Percentiles rank a stretch among this genome's conserved stretches.
phyloP scores from a whole-genome alignment of 1,284 basidiomycete genomes.

The Porogramme epimiltina region DNA sequence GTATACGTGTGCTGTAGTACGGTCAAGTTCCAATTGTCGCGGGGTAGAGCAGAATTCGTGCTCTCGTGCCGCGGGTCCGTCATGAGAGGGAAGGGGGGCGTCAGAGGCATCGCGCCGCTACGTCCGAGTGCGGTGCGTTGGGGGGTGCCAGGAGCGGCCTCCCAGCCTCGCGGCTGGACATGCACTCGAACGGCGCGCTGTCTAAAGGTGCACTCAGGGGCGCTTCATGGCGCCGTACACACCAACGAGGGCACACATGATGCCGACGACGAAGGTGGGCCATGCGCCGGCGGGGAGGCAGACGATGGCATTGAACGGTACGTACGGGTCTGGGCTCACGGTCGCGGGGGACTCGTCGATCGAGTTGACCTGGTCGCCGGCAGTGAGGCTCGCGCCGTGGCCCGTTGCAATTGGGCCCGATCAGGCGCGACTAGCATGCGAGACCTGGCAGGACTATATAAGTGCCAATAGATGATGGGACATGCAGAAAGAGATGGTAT shows the following conservation, averaged over 20 bases:
- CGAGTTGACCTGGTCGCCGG: constrained; percentile 53
- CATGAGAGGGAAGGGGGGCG: background rate
- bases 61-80: background rate
- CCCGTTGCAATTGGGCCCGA: constrained; percentile 75
- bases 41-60: background rate
- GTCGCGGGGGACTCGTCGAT: constrained; percentile 23
- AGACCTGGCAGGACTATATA: constrained; percentile 66
- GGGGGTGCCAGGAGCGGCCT: no score
- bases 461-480: no score
- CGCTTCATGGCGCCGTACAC: constrained; percentile 19
- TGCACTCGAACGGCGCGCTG: background rate
- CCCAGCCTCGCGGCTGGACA: no score
- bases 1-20: no score
- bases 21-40: no score
- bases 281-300: constrained; percentile 15
- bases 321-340: constrained; percentile 37
- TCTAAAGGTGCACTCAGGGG: constrained; percentile 11
- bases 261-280: constrained; percentile 17
- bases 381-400: constrained; percentile 72
- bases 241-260: constrained; percentile 25
- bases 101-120: background rate
- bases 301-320: constrained; percentile 52
- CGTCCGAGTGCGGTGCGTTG: no score
- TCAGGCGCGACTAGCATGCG: constrained; percentile 61
- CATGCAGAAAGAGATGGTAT: no score